Evolutionary conservation across 2,329 filamentous ascomycete genomes (phyloP), one percentile per base, ranked within the genome.

Genomic region (Botrytis galanthina): DNA sequence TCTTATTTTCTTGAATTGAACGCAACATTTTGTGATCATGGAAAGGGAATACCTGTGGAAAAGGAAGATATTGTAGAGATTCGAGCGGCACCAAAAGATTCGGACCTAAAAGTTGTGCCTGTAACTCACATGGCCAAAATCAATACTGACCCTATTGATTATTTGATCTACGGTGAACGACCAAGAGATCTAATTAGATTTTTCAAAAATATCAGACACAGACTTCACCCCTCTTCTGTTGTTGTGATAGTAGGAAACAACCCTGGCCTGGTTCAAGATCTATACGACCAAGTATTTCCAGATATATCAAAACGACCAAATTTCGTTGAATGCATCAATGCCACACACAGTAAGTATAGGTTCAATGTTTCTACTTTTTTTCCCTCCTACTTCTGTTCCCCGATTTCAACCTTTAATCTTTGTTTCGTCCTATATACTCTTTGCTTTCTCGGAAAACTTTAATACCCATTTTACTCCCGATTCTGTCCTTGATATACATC

Each of bases 121-220:
- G 7, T 68, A 10, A 32, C 35, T 42, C 35, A 68, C 16, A 16
- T 57, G 35, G 35, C 32, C 26, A 39, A 54, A 68, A 68, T 57
- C 26, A 57, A 68, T 29, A 68, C 48, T 32, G 48, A 68, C 10
- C 46, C 64, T 57, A 68, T 68, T 57, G 46, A 68, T 32, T 12
- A 57, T 22, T 57, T 68, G n/a, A 68, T 68, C 64, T 68, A 57
- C 26, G 64, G 22, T 18, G 46, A 68, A 54, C 46, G 64, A 26
- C 35, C 64, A 16, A 39, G 35, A 37, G 18, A 57, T 32, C 3
- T 68, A 20, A 57, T 68, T 8, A 22, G 16, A 29, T 68, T 68
- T 68, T 68, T 68, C 48, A 68, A 20, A 5, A 68, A 68, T 7
- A 68, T 68, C n/a, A 68, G 42, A 68, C 35, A 57, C 26, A 68